Evolutionary conservation across 1,284 basidiomycete genomes (phyloP).

Genomic region (Earliella scabrosa): DNA sequence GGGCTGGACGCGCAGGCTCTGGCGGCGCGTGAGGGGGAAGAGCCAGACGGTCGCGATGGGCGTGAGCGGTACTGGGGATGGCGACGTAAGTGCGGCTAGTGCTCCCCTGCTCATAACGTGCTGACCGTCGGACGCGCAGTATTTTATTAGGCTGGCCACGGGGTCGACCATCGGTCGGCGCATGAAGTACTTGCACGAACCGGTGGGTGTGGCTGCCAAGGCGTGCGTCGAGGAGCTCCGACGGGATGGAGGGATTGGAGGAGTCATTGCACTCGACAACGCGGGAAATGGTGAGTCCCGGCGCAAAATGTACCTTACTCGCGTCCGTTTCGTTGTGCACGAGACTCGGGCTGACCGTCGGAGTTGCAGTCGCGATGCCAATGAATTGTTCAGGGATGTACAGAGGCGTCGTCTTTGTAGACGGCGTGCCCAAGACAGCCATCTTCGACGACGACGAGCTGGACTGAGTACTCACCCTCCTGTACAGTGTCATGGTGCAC

Average conservation of each 20-base stretch:
- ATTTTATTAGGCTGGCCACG: conserved; percentile 75
- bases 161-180: conserved; percentile 69
- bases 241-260: conserved; percentile 63
- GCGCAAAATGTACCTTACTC: too few relatives aligned
- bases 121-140: conserved; percentile 53
- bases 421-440: conserved; percentile 72
- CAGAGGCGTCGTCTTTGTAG: conserved; percentile 69
- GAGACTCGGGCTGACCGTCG: neutral
- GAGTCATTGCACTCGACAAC: conserved; percentile 70
- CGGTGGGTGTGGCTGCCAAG: conserved; percentile 57
- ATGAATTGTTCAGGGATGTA: conserved; percentile 84
- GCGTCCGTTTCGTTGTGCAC: neutral
- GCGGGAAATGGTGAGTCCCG: conserved; percentile 35
- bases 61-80: conserved; percentile 82
- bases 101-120: neutral
- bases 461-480: conserved; percentile 17
- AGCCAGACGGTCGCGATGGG: conserved; percentile 58
- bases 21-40: conserved; percentile 46
- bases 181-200: conserved; percentile 63
- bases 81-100: conserved; percentile 58
- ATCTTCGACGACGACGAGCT: conserved; percentile 76
- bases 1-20: conserved; percentile 43
- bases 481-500: too few relatives aligned
- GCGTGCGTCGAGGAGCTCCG: conserved; percentile 58
- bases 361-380: conserved; percentile 64